Conservation (phyloP, 495 filamentous ascomycete species). For the Cercophora samala region DNA sequence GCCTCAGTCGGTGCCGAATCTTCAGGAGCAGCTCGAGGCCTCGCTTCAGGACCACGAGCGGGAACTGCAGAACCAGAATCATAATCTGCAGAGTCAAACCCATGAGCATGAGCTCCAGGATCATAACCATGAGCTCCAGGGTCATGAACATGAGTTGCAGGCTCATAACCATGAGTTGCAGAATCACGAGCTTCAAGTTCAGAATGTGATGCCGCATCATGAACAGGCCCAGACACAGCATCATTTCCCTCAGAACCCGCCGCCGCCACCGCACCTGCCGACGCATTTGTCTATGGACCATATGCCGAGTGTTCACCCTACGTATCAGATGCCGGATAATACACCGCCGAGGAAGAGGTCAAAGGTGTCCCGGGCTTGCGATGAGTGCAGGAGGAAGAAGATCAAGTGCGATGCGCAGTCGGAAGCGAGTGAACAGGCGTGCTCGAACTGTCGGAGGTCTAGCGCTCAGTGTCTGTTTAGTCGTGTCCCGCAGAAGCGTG, state of each 20-base stretch:
- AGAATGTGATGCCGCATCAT: constrained; percentile 24
- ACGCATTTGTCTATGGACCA: constrained; percentile 35
- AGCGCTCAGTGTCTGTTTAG: constrained; percentile 80
- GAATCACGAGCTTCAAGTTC: constrained; percentile 13
- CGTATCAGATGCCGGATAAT: constrained; percentile 43
- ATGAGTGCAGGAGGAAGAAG: constrained; percentile 95
- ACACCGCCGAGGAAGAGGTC: constrained; percentile 76
- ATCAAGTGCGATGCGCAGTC: constrained; percentile 88
- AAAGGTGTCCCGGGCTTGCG: constrained; percentile 91
- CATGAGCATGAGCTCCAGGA: constrained; percentile 18
- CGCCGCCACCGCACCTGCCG: constrained; percentile 31
- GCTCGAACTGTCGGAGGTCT: constrained; percentile 80
- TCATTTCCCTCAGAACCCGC: constrained; percentile 23
- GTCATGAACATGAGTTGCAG: constrained; percentile 20
- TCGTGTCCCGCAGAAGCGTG: constrained; percentile 89
- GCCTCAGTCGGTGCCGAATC: constrained; percentile 23
- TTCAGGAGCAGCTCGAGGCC: constrained; percentile 34
- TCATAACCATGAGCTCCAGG: constrained; percentile 18
- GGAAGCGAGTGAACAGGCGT: constrained; percentile 73
- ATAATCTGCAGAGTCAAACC: constrained; percentile 26
- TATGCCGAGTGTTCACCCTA: constrained; percentile 18
- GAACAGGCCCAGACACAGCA: constrained; percentile 16
- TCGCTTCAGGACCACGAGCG: constrained; percentile 34
- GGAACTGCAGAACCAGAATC: constrained; percentile 19
- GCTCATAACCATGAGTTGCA: constrained; percentile 27